These are phyloP conservation scores for Evernia prunastri DNA, from an alignment of 495 filamentous ascomycete species.

Conservation along the genomic window DNA sequence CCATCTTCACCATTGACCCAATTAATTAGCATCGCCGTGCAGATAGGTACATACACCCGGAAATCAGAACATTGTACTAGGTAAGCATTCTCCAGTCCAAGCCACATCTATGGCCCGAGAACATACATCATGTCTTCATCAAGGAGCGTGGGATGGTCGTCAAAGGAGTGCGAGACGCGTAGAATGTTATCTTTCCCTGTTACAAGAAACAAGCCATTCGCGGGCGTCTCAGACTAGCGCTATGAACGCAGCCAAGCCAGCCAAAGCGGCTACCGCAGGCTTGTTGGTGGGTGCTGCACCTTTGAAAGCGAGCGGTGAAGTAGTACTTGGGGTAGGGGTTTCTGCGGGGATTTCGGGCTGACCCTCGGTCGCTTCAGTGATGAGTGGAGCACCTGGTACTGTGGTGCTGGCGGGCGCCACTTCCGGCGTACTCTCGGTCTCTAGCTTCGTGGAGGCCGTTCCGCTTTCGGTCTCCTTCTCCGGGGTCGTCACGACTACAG, in stretches of 20 bases:
- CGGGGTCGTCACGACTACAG: background rate
- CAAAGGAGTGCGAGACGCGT: background rate
- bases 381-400: background rate
- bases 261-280: constrained; percentile 10
- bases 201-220: constrained; percentile 17
- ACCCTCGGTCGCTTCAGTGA: constrained; percentile 19
- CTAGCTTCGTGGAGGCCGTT: background rate
- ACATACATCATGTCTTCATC: constrained; percentile 12
- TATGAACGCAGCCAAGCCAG: constrained; percentile 14
- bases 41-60: background rate
- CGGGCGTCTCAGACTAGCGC: constrained; percentile 1
- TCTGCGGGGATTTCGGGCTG: constrained; percentile 13
- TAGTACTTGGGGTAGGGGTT: constrained; percentile 5
- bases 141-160: constrained; percentile 13
- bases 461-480: background rate
- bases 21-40: background rate
- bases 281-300: constrained; percentile 15
- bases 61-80: background rate
- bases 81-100: constrained; percentile 9
- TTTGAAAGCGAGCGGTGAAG: constrained; percentile 7
- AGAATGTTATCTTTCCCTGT: constrained; percentile 18
- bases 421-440: background rate
- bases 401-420: background rate
- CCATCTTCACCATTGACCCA: background rate
- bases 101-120: background rate